Evolutionary conservation across 2,329 filamentous ascomycete species (phyloP).

Genomic region (Xylaria sp.): DNA sequence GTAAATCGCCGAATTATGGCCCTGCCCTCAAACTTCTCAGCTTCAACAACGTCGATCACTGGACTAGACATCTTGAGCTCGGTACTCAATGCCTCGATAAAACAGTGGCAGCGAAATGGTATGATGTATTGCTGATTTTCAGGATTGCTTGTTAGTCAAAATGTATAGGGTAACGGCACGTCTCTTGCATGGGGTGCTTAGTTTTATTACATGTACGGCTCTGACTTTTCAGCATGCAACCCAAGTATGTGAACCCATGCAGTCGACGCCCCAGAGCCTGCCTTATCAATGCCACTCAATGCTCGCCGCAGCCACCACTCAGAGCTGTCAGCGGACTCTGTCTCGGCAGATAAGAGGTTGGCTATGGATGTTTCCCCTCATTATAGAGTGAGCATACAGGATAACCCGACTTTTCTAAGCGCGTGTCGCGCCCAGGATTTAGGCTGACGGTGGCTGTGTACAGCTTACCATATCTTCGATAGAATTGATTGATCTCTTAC

Average conservation of each 20-base stretch:
- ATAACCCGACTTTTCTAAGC: too few relatives aligned
- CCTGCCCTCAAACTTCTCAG: constrained; percentile 6
- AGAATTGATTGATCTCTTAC: too few relatives aligned
- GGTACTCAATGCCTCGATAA: background rate
- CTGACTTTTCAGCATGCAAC: background rate
- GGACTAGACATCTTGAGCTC: background rate
- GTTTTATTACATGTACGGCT: background rate
- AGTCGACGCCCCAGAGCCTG: too few relatives aligned
- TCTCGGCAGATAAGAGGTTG: background rate
- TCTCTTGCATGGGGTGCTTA: too few relatives aligned
- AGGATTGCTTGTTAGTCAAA: background rate
- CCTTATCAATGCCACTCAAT: too few relatives aligned
- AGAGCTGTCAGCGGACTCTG: background rate
- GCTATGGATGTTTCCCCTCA: background rate
- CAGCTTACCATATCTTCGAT: too few relatives aligned
- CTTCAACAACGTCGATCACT: background rate
- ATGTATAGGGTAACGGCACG: background rate
- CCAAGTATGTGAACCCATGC: too few relatives aligned
- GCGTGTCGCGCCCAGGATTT: too few relatives aligned
- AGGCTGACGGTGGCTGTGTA: too few relatives aligned
- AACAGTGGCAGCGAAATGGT: background rate
- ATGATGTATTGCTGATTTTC: background rate
- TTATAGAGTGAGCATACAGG: too few relatives aligned
- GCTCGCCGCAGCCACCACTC: too few relatives aligned
- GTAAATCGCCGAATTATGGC: constrained; percentile 23